These are phyloP conservation scores for Terfezia boudieri DNA, from an alignment of 495 filamentous ascomycete genomes.

Conservation along the genomic window DNA sequence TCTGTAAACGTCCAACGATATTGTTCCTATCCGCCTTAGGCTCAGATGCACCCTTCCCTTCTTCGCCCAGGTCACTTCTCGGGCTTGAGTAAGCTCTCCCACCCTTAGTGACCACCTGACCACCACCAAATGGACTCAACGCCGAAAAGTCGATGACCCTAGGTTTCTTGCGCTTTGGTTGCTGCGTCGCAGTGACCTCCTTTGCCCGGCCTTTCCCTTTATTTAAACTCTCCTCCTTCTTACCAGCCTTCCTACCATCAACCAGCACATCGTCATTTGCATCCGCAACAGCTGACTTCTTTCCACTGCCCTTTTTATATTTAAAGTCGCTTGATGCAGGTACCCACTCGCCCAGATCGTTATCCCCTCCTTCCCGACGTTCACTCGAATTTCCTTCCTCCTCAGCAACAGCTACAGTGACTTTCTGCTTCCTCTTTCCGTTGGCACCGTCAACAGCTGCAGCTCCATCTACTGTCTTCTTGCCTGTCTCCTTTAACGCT, in stretches of 20 bases:
- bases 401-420: neutral
- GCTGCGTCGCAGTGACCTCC: neutral
- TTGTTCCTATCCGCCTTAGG: neutral
- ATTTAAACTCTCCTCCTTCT: neutral
- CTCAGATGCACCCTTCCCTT: neutral
- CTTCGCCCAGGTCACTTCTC: neutral
- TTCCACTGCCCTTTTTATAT: neutral
- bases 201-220: neutral
- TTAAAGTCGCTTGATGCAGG: neutral
- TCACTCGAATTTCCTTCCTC: neutral
- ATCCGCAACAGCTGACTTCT: too few species aligned
- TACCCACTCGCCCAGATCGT: neutral
- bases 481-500: neutral
- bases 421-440: neutral
- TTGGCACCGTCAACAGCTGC: too few species aligned
- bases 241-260: neutral
- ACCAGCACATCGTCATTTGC: too few species aligned
- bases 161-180: neutral
- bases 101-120: neutral
- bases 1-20: neutral
- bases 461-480: too few species aligned
- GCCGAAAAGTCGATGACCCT: neutral
- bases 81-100: neutral
- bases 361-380: neutral
- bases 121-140: neutral